Evolutionary conservation across 192 early-diverging fungal genomes (phyloP), one percentile per base, ranked within the genome.

Genomic region (Chytriomyces confervae): DNA sequence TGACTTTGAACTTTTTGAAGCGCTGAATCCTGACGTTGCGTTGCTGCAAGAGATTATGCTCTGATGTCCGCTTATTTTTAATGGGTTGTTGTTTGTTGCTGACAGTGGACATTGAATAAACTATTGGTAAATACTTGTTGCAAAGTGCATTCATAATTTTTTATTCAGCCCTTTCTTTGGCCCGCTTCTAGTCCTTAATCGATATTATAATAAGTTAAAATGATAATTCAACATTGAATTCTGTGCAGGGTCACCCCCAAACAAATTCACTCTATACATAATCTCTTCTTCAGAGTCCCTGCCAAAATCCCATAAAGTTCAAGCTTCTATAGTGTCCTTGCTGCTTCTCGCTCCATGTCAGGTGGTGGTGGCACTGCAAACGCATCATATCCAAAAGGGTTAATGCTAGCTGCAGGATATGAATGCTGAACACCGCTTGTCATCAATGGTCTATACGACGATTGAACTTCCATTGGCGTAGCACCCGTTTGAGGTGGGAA

Each of bases 1-100:
- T 80, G 84, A 86, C 60, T 86, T 82, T 66, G 84, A 86, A 72
- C 68, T 86, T 62, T 86, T 86, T 78, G 84, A 83, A 78, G 86
- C 84, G n/a, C 63, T 88, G 44, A 88, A 88, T 62, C 86, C 86
- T 18, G 86, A 88, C 66, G 79, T 63, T 62, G 84, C 84, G 13
- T 69, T 88, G 24, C 65, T 88, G 27, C 61, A 64, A n/a, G 86
- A 88, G 64, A 82, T 88, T 75, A 45, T 79, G 18, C 83, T 81
- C 43, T 82, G 44, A 75, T 20, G 23, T 57, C 20, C 3, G 13
- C 13, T 57, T 57, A 57, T 57, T 57, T 57, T 57, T 20, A 20
- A 2, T 57, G 20, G 20, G 53, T 57, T 57, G 0, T 57, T 57
- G 0, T 0, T 57, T 11, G 0, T 0, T 57, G 0, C 3, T 11